Conservation (phyloP, 208 protist species). For the Trypanosoma platydactyli region DNA sequence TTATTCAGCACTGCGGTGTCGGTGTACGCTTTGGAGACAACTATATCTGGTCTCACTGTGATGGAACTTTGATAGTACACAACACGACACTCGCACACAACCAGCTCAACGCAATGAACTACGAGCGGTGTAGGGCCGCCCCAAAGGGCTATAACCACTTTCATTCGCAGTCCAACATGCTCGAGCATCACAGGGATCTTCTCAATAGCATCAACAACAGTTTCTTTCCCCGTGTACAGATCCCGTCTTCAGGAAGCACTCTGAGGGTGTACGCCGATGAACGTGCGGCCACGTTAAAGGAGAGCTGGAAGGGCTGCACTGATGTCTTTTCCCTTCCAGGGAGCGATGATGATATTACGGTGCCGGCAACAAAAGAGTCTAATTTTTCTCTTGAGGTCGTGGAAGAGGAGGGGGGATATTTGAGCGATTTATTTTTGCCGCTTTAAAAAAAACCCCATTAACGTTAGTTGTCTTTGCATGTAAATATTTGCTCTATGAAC, state of each 20-base stretch:
- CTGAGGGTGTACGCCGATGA: neutral
- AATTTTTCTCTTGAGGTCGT: no score
- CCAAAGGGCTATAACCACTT: conserved; percentile 6
- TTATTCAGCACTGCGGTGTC: conserved; percentile 23
- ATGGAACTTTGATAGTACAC: conserved; percentile 11
- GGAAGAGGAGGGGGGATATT: no score
- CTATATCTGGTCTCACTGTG: conserved; percentile 23
- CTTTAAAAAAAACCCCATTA: no score
- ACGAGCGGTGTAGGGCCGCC: conserved; percentile 8
- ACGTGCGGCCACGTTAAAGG: neutral
- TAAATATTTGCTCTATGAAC: no score
- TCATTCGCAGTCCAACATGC: neutral
- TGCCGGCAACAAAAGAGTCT: neutral
- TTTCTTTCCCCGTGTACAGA: neutral
- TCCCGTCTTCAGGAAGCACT: neutral
- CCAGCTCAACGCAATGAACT: conserved; percentile 33
- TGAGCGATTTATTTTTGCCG: no score
- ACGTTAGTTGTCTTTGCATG: no score
- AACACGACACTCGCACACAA: conserved; percentile 19
- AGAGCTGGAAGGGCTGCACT: neutral
- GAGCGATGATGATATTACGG: neutral
- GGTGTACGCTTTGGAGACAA: conserved; percentile 39
- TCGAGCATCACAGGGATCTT: conserved; percentile 5
- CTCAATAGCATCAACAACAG: neutral
- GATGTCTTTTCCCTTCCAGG: conserved; percentile 11